Conservation (phyloP, 208 protist species). For the Acanthamoeba healyi region DNA sequence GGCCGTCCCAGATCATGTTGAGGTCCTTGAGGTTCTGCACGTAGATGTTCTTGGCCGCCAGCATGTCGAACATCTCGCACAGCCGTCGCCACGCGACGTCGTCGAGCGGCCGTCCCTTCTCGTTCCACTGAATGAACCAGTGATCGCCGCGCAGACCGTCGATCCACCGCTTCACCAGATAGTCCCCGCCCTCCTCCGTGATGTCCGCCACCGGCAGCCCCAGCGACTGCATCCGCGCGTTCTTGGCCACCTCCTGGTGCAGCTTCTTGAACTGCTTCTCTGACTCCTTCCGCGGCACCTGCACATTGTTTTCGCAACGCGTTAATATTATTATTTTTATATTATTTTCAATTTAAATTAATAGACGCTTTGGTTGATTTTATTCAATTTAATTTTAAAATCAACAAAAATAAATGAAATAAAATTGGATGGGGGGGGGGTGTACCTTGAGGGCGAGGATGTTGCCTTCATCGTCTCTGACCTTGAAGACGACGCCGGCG, state of each 20-base stretch:
- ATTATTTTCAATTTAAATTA: no score
- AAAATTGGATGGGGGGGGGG: background rate
- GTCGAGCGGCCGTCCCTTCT: constrained; percentile 52
- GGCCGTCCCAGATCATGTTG: constrained; percentile 67
- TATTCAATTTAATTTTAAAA: background rate
- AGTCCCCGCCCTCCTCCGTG: constrained; percentile 65
- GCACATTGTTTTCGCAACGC: background rate
- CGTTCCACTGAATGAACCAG: constrained; percentile 68
- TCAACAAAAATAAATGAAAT: background rate
- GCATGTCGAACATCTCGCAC: constrained; percentile 44
- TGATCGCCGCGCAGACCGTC: constrained; percentile 41
- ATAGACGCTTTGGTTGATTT: no score
- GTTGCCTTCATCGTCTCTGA: background rate
- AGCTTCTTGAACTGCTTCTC: constrained; percentile 70
- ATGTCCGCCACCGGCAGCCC: constrained; percentile 25
- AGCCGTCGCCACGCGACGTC: background rate
- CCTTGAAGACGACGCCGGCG: constrained; percentile 54
- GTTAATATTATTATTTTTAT: background rate
- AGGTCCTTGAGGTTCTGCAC: constrained; percentile 71
- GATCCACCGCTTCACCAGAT: constrained; percentile 61
- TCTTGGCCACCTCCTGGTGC: constrained; percentile 44
- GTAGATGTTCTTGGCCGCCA: constrained; percentile 24
- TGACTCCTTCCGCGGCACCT: constrained; percentile 53
- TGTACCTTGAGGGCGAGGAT: constrained; percentile 29
- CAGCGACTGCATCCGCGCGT: background rate